Conservation (phyloP, 2,329 filamentous ascomycete species). For the Remersonia thermophila region DNA sequence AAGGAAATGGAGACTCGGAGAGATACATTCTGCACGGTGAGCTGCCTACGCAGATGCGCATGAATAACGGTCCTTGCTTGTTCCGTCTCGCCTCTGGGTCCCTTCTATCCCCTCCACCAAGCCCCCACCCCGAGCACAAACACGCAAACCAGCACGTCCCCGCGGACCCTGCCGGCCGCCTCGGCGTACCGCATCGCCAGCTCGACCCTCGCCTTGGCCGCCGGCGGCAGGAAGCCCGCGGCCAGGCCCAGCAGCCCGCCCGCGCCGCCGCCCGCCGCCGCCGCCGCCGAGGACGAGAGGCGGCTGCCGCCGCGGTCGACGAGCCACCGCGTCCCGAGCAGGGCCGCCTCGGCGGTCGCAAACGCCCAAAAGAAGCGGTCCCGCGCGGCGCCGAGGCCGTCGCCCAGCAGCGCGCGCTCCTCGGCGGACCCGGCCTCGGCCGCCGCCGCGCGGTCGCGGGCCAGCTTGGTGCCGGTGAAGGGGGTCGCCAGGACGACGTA, state of each 20-base stretch:
- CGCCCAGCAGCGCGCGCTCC: not conserved
- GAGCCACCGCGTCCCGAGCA: conserved; percentile 61
- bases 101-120: conserved; percentile 32
- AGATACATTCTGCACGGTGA: too few relatives aligned
- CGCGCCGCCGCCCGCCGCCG: conserved; percentile 29
- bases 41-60: too few relatives aligned
- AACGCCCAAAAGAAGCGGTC: conserved; percentile 80
- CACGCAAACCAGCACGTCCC: conserved; percentile 62
- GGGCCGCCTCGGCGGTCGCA: conserved; percentile 59
- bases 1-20: too few relatives aligned
- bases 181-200: conserved; percentile 53
- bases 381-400: too few relatives aligned
- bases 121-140: conserved; percentile 56
- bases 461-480: conserved; percentile 53
- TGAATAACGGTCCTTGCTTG: too few relatives aligned
- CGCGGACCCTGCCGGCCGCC: conserved; percentile 59
- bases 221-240: conserved; percentile 52
- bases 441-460: conserved; percentile 31
- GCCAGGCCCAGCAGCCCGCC: conserved; percentile 52
- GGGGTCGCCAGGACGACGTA: conserved; percentile 58
- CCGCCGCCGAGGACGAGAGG: not conserved
- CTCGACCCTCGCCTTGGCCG: conserved; percentile 48
- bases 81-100: too few relatives aligned
- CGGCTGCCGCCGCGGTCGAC: conserved; percentile 43
- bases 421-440: conserved; percentile 4